These are phyloP conservation scores for Microdochium trichocladiopsis DNA, from an alignment of 2,329 filamentous ascomycete genomes.

Conservation along the genomic window DNA sequence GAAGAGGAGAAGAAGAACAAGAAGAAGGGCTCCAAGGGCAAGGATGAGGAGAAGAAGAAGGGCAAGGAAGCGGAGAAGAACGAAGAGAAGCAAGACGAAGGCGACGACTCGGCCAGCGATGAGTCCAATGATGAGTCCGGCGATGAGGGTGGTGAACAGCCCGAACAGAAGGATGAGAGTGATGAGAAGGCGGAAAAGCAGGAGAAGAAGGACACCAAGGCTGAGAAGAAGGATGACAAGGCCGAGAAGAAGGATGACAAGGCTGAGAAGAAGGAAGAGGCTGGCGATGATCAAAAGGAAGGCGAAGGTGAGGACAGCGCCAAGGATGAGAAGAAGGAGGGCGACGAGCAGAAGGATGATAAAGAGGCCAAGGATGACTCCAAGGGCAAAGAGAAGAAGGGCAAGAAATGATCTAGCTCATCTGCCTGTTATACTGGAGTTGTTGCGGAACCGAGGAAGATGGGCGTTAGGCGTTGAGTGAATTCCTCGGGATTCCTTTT, in stretches of 20 bases:
- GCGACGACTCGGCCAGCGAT: constrained; percentile 10
- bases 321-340: constrained; percentile 11
- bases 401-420: constrained; percentile 1
- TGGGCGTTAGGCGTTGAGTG: too few relatives aligned
- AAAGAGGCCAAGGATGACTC: constrained; percentile 6
- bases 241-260: constrained; percentile 9
- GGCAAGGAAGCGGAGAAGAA: constrained; percentile 24
- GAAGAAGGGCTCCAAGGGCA: constrained; percentile 7
- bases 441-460: too few relatives aligned
- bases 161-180: constrained; percentile 7
- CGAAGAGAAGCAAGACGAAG: constrained; percentile 23
- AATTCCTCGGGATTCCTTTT: too few relatives aligned
- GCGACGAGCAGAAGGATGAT: constrained; percentile 10
- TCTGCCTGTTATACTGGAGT: too few relatives aligned
- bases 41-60: constrained; percentile 16
- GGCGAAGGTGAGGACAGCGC: constrained; percentile 9
- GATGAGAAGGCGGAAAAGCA: constrained; percentile 17
- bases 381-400: constrained; percentile 1
- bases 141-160: constrained; percentile 6
- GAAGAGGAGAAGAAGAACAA: constrained; percentile 20
- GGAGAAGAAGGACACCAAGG: constrained; percentile 9
- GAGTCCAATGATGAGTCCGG: neutral
- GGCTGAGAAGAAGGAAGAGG: constrained; percentile 12
- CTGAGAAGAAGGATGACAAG: constrained; percentile 12
- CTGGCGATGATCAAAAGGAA: constrained; percentile 16